Evolutionary conservation across 2,329 filamentous ascomycete species (phyloP), one percentile per base, ranked within the genome.

Genomic region (Microdochium nivale): DNA sequence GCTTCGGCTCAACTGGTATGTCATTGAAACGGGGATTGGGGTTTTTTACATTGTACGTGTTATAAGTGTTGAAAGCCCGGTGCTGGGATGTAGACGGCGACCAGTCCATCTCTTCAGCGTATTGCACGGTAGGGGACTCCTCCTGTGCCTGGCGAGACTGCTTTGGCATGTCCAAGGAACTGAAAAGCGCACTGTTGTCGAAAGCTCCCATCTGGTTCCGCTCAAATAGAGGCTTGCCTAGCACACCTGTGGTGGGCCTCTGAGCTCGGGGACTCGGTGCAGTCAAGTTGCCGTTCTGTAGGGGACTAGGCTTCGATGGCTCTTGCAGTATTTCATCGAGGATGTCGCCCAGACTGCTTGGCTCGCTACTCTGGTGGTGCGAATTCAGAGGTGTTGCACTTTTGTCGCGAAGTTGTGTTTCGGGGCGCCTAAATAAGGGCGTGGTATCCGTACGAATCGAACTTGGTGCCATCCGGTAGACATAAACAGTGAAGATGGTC

Each of bases 61-160:
- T 65, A 47, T 70, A 65, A 46, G 74, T 67, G 53, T 71, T 75
- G 61, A 83, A 83, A 9, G 78, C 79, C 50, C 78, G 77, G 54
- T 82, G 69, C 48, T 72, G 70, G n/a, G 76, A 75, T 51, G 72
- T 70, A 0, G 81, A 81, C 1, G 84, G 84, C 2, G 83, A 79
- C 82, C 86, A 89, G 60, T 90, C 87, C 87, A 91, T 90, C 51
- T 78, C 77, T 37, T 86, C 79, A 1, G 70, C 71, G 52, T 76
- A 70, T 9, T 71, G 67, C 1, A 61, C 40, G 19, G 40, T 50
- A 7, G 55, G 50, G 23, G 62, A 54, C 33, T 58, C 54, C 33
- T 58, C 46, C 11, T 47, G 55, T 25, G 49, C 33, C n/a, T 43
- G 47, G 51, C 58, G 24, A 51, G 52, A 47, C 23, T 53, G 48